Conservation (phyloP, 495 filamentous ascomycete species). For the Penicillium mononematosum region DNA sequence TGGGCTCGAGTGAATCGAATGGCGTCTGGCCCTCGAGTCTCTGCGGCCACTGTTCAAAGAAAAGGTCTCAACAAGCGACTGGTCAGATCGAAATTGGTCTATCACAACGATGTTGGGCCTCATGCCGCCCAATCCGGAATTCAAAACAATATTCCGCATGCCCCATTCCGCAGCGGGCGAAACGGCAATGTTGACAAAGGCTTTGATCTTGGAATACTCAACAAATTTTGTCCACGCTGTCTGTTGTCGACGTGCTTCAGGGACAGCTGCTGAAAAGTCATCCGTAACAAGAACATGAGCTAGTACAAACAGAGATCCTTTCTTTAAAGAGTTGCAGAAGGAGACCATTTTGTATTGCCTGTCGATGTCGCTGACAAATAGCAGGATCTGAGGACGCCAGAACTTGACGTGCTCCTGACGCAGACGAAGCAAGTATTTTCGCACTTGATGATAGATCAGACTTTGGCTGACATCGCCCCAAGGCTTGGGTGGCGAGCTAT, state of each 20-base stretch:
- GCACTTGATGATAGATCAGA: slow-evolving; percentile 87
- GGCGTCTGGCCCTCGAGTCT: slow-evolving; percentile 30
- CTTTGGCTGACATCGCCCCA: slow-evolving; percentile 92
- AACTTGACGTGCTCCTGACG: slow-evolving; percentile 90
- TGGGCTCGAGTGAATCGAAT: slow-evolving; percentile 18
- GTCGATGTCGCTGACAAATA: slow-evolving; percentile 80
- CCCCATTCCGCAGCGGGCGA: slow-evolving; percentile 85
- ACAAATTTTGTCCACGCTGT: slow-evolving; percentile 82
- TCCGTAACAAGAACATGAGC: slow-evolving; percentile 84
- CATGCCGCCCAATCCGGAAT: slow-evolving; percentile 85
- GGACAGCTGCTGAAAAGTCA: slow-evolving; percentile 74
- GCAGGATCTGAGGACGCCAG: slow-evolving; percentile 82
- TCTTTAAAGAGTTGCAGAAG: slow-evolving; percentile 90
- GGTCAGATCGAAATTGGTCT: slow-evolving; percentile 62
- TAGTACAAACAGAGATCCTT: slow-evolving; percentile 79
- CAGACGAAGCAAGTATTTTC: slow-evolving; percentile 80
- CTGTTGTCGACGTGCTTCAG: slow-evolving; percentile 79
- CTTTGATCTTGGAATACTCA: slow-evolving; percentile 83
- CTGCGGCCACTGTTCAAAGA: slow-evolving; percentile 22
- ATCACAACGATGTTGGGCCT: slow-evolving; percentile 83
- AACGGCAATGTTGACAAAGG: slow-evolving; percentile 82
- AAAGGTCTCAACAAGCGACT: slow-evolving; percentile 51
- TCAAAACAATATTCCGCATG: slow-evolving; percentile 75
- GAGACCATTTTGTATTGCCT: slow-evolving; percentile 78
- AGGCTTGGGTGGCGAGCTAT: slow-evolving; percentile 76